These are phyloP conservation scores for Cercospora nicotianae DNA, from an alignment of 2,329 filamentous ascomycete genomes.

Conservation along the genomic window DNA sequence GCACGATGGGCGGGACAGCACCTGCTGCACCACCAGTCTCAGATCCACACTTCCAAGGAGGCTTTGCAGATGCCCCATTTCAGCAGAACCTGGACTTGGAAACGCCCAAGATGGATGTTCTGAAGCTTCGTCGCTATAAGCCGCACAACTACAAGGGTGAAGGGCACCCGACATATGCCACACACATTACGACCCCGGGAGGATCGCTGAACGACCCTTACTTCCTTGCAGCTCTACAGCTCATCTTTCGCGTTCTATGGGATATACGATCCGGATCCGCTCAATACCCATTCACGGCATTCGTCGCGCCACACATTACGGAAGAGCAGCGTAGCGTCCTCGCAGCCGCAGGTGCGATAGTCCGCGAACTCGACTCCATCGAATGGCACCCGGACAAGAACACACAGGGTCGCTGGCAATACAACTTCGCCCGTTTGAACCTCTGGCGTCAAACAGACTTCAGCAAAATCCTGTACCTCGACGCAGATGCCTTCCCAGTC, in stretches of 20 bases:
- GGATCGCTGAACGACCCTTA: conserved; percentile 27
- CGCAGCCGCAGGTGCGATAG: conserved; percentile 24
- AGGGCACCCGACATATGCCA: conserved; percentile 23
- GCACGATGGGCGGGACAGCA: not conserved
- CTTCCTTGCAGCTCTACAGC: conserved; percentile 26
- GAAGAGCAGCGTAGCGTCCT: conserved; percentile 25
- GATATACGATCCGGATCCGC: conserved; percentile 23
- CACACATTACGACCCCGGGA: conserved; percentile 24
- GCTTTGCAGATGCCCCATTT: not conserved
- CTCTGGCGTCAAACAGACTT: conserved; percentile 89
- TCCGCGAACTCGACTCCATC: conserved; percentile 25
- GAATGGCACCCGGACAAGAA: conserved; percentile 22
- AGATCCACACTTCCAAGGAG: conserved; percentile 4
- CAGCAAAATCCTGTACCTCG: conserved; percentile 85
- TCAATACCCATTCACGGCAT: conserved; percentile 26
- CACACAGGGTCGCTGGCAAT: conserved; percentile 21
- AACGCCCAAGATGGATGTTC: conserved; percentile 16
- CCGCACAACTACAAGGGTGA: conserved; percentile 27
- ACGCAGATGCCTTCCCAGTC: conserved; percentile 64
- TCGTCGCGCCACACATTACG: conserved; percentile 27
- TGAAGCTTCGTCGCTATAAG: conserved; percentile 17
- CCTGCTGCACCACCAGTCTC: not conserved
- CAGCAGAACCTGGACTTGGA: conserved; percentile 12
- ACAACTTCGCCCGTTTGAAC: conserved; percentile 82
- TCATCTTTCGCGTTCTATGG: conserved; percentile 27